A percentile compares a stretch with the other conserved stretches of the same genome.
Evolutionary conservation across 192 early-diverging fungal genomes (phyloP).

Genomic region (Coemansia sp.): DNA sequence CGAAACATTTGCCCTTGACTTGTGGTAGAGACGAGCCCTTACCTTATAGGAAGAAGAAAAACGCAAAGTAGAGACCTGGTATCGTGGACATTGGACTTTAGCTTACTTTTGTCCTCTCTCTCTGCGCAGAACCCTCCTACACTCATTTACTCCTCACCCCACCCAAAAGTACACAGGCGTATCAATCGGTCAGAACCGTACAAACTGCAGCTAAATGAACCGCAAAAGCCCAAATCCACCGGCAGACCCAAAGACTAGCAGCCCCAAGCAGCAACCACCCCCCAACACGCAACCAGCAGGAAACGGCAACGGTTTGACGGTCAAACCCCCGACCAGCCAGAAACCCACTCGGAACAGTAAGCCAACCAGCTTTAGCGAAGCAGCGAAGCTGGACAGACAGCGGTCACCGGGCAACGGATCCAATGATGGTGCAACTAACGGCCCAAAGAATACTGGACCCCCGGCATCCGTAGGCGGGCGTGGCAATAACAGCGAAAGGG

Average conservation of each 20-base stretch:
- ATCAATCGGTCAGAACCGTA: conserved; percentile 10
- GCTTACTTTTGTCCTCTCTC: conserved; percentile 2
- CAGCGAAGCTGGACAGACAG: conserved; percentile 36
- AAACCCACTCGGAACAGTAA: conserved; percentile 17
- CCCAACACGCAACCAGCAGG: conserved; percentile 50
- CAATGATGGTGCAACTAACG: conserved; percentile 16
- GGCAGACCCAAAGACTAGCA: conserved; percentile 50
- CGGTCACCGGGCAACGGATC: conserved; percentile 35
- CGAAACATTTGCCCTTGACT: not conserved
- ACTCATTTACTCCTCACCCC: not conserved
- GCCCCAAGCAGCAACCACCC: conserved; percentile 41
- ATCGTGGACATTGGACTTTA: not conserved
- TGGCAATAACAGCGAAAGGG: conserved; percentile 7
- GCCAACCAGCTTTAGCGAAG: conserved; percentile 24
- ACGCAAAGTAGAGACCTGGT: conserved; percentile 6
- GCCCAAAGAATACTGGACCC: conserved; percentile 8
- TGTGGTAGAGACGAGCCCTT: conserved; percentile 34
- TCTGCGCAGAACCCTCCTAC: not conserved
- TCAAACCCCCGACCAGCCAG: conserved; percentile 13
- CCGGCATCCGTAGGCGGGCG: conserved; percentile 15
- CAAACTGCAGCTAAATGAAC: conserved; percentile 46
- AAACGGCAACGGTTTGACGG: conserved; percentile 14
- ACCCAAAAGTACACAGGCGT: conserved; percentile 8
- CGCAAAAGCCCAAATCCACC: conserved; percentile 37
- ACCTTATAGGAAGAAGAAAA: conserved; percentile 15